Evolutionary conservation across 2,329 filamentous ascomycete species (phyloP), one percentile per base, ranked within the genome.

Genomic region (Macrophomina phaseolina): DNA sequence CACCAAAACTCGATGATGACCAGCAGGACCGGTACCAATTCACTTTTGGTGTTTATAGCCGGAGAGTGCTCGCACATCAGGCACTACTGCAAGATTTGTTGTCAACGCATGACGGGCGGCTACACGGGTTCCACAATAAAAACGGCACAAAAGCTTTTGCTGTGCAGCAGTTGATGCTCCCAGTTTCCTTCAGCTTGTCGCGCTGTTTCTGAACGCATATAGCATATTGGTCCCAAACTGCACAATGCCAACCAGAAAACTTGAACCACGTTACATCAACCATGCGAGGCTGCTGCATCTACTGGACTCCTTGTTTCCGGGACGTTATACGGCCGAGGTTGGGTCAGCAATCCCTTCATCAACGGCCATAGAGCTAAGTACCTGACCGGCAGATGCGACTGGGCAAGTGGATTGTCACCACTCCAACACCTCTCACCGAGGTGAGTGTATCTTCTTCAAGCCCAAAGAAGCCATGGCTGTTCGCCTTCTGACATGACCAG

Each of bases 201-300:
- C 23, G 23, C 23, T 23, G n/a, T 23, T 28, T 28, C 46, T 6
- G 23, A 49, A 49, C n/a, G 2, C 46, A 23, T 6, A 16, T 5
- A 23, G 6, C 5, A 23, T 11, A 2, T 28, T 49, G n/a, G 8
- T 12, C 8, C 28, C 7, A 49, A 23, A 18, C 23, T 5, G 23
- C 34, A 9, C 53, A 38, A 58, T 58, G 53, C 53, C 53, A 14
- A 58, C 53, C 8, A 58, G 53, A n/a, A 58, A 58, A n/a, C 4
- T 58, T 4, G 53, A 58, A 11, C 53, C 53, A 1, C 53, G 53
- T 16, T 58, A 58, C 23, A 45, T 58, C 14, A 36, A 58, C 16
- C 9, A 30, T 30, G 11, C 53, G 9, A 42, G 36, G 53, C 53
- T 58, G n/a, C 16, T 58, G 36, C 7, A 36, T 30, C 1, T 58